These are phyloP conservation scores for Amylostereum areolatum DNA, from an alignment of 1,284 basidiomycete genomes.

Conservation along the genomic window DNA sequence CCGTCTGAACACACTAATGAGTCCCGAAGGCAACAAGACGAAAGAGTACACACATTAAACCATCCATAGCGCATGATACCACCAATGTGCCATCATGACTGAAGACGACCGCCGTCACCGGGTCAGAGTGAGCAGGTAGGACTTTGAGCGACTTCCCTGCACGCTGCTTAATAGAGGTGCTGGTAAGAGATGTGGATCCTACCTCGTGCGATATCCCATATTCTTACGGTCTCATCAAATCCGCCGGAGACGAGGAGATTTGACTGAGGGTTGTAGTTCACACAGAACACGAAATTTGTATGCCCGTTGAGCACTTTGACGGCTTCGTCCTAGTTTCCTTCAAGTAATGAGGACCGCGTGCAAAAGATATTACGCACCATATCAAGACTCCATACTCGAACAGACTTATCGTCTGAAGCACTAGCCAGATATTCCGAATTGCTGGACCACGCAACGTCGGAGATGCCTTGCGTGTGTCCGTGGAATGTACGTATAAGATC, in stretches of 20 bases:
- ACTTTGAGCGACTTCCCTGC: constrained; percentile 76
- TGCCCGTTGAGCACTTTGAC: constrained; percentile 73
- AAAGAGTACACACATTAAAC: constrained; percentile 69
- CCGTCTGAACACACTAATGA: constrained; percentile 48
- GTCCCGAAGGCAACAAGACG: neutral
- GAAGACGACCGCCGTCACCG: constrained; percentile 90
- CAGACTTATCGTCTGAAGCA: constrained; percentile 85
- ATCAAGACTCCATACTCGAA: constrained; percentile 78
- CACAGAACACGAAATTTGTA: constrained; percentile 90
- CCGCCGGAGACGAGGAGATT: constrained; percentile 90
- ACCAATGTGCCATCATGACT: constrained; percentile 93
- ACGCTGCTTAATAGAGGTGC: neutral
- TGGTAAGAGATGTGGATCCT: constrained; percentile 11
- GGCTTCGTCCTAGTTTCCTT: constrained; percentile 39
- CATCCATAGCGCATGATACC: constrained; percentile 93
- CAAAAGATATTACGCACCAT: constrained; percentile 33
- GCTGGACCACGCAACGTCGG: constrained; percentile 82
- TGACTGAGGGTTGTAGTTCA: constrained; percentile 85
- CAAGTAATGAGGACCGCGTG: neutral
- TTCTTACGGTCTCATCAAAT: constrained; percentile 90
- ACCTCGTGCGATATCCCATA: constrained; percentile 95
- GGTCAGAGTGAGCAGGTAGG: constrained; percentile 93
- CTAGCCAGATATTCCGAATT: constrained; percentile 81
- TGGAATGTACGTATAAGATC: constrained; percentile 64
- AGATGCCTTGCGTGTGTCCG: constrained; percentile 77